Base-by-base conservation (phyloP, 2,329 filamentous ascomycete genomes). In the Apiospora sp. region DNA sequence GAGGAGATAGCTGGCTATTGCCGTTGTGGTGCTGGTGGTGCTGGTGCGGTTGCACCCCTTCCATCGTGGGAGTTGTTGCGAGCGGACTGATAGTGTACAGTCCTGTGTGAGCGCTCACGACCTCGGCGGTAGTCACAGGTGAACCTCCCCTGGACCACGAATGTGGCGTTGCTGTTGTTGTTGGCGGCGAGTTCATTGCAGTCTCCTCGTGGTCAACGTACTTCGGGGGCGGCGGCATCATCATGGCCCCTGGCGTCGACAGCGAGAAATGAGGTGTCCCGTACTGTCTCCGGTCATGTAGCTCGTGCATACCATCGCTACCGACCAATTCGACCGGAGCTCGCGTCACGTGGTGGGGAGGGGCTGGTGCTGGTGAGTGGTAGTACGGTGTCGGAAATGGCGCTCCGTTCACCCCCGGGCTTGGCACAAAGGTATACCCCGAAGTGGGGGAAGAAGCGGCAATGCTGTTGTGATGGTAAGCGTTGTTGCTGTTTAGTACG, bases 261-360 rank as follows among this genome's bases (percentile, higher is more conserved):
- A 64, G 34, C 30, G 58, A 64, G 19, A 64, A 37, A 16, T 64
- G 58, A 37, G 58, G 58, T 34, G 58, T 64, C 58, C 58, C 58
- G 58, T 41, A 64, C 34, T 41, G 58, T 4, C 34, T 34, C 19
- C 58, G 58, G 34, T 64, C 58, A 19, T 64, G 34, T 19, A 68
- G 27, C 43, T 68, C 67, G 41, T 68, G 43, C 67, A 68, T 68
- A 13, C 43, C 67, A 4, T 68, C 67, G 67, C 67, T 68, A 6
- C 41, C 67, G 24, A 24, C 41, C 41, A 68, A n/a, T 41, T 68
- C 67, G 19, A 14, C 58, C 34, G 58, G 58, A 2, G 58, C 58
- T 19, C 58, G 58, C 34, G n/a, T 3, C 34, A 37, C 19, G 6
- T 19, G 58, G 58, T 41, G 22, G 4, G 30, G 10, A 22, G 58